phyloP scores from a whole-genome alignment of 495 filamentous ascomycete genomes.

The Bombardia bombarda region DNA sequence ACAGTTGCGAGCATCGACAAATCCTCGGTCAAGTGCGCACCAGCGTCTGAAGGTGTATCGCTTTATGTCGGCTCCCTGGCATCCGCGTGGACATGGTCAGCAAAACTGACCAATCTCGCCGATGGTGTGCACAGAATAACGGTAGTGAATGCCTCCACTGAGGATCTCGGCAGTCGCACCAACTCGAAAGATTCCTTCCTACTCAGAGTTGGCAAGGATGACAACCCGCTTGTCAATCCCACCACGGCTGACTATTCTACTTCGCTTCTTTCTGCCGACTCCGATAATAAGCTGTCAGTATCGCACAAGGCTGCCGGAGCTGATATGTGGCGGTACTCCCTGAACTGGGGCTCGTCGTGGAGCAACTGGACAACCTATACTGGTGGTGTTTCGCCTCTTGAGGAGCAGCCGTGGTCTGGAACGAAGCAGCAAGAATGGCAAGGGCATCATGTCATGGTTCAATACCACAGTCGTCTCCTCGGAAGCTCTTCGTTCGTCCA shows the following conservation, averaged over 20 bases:
- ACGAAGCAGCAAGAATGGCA: constrained; percentile 52
- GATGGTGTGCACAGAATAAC: constrained; percentile 53
- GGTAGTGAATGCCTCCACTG: constrained; percentile 44
- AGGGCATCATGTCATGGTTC: constrained; percentile 56
- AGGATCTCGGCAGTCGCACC: constrained; percentile 25
- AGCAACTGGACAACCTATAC: constrained; percentile 49
- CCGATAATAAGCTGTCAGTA: constrained; percentile 29
- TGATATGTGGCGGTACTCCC: constrained; percentile 53
- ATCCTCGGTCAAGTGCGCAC: constrained; percentile 23
- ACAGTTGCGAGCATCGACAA: constrained; percentile 10
- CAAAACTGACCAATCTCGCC: constrained; percentile 29
- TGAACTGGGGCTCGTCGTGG: constrained; percentile 53
- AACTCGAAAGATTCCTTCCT: constrained; percentile 40
- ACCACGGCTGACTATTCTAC: constrained; percentile 48
- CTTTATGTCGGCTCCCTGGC: constrained; percentile 36
- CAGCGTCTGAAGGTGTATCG: neutral
- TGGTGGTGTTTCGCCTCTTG: constrained; percentile 41
- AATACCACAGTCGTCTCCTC: constrained; percentile 54
- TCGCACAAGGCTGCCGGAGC: constrained; percentile 54
- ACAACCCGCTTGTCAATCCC: constrained; percentile 51
- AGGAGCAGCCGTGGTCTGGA: constrained; percentile 48
- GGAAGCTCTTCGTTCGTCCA: constrained; percentile 55
- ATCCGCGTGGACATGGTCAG: constrained; percentile 44
- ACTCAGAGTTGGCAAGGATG: constrained; percentile 35
- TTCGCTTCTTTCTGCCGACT: constrained; percentile 31